Base-by-base conservation (phyloP, 805 yeast species). In the Yamadazyma takamatsuzukensis region DNA sequence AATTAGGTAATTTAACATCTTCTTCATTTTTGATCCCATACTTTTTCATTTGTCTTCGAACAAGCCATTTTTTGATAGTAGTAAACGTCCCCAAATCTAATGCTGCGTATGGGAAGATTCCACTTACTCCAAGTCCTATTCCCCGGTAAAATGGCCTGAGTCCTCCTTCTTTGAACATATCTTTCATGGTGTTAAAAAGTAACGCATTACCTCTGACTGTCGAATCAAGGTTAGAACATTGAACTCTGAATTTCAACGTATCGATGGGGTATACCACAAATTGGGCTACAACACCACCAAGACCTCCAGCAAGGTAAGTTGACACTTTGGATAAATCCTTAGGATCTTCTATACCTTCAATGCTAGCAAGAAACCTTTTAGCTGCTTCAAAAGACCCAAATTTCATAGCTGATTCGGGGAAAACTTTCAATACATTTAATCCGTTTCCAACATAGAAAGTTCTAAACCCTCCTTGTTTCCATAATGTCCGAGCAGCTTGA, bases 31-130 rank as follows among this genome's bases (percentile, higher is more conserved):
- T 34, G 6, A 37, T 33, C 21, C 35, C 32, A 15, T 40, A 21
- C 6, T 72, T 68, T 25, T 54, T 62, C 7, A 96, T 85, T 53
- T 81, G 79, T 40, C 77, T 69, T 29, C 70, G 61, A 13, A 81
- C 70, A 46, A 83, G 81, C 72, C 85, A 81, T 44, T 78, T 76
- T 55, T 90, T 90, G 45, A 93, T 72, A 1, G 89, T 81, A 7
- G 90, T 72, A 55, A 93, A 93, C 0, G 97, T 88, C 22, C 98
- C 98, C 32, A 93, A 65, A 57, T 93, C 98, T 18, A 93, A 66
- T 0, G 98, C 98, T 1, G 97, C 97, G 54, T 89, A 93, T 0
- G 98, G 98, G 64, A 93, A 93, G 45, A 93, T 90, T 29, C 98
- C 98, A 38, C 89, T 75, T 4, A 89, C 76, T n/a, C 98, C 98